Evolutionary conservation across 164 flowering plant species (phyloP).

Genomic region (Umbilicus rupestris): DNA sequence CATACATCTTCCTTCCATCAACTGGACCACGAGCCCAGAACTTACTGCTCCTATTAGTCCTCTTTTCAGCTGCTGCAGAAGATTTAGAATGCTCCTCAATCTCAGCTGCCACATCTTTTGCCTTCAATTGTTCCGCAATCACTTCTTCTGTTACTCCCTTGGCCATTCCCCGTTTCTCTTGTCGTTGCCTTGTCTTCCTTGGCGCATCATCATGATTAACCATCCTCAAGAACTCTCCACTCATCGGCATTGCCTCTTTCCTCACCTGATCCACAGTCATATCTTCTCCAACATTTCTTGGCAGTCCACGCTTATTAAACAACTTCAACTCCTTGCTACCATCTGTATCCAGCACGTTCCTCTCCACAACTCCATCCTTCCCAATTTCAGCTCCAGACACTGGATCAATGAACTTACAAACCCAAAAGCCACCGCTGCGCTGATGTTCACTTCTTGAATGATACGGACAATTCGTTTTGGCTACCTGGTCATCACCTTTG

Average conservation of each 20-base stretch:
- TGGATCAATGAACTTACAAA: not conserved
- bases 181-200: not conserved
- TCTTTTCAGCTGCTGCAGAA: not conserved
- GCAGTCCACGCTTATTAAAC: not conserved
- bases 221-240: not conserved
- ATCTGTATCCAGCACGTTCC: not conserved
- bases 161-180: not conserved
- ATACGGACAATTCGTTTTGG: not conserved
- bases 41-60: not conserved
- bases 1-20: not conserved
- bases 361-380: not conserved
- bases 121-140: not conserved
- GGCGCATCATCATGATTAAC: not conserved
- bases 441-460: not conserved
- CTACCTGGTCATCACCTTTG: not conserved
- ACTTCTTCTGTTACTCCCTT: not conserved
- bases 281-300: not conserved
- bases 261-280: not conserved
- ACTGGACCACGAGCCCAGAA: not conserved
- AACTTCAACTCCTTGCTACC: not conserved
- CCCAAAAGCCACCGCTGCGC: not conserved
- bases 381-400: not conserved
- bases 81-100: not conserved
- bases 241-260: not conserved
- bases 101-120: not conserved